A percentile compares a stretch with the other conserved stretches of the same genome.
These are phyloP conservation scores for Talaromyces rugulosus DNA, from an alignment of 2,329 filamentous ascomycete species.

Conservation along the genomic window DNA sequence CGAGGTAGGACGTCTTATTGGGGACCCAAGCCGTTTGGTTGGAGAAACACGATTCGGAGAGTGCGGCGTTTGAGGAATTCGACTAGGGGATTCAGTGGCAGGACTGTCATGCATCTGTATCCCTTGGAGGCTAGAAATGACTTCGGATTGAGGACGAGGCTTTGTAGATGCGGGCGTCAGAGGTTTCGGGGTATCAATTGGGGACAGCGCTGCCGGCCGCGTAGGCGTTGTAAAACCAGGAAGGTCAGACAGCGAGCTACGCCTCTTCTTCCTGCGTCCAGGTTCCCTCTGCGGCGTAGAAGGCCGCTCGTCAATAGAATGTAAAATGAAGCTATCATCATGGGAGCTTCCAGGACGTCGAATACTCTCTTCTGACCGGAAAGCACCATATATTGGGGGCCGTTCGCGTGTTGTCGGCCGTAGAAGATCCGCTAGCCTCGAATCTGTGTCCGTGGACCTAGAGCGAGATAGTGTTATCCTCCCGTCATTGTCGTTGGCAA, in stretches of 20 bases:
- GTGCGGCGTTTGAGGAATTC: slow-evolving; percentile 8
- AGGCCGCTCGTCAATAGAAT: slow-evolving; percentile 48
- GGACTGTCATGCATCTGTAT: slow-evolving; percentile 4
- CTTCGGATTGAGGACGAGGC: slow-evolving; percentile 24
- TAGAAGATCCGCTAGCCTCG: slow-evolving; percentile 41
- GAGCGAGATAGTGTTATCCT: slow-evolving; percentile 65
- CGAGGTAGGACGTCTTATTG: slow-evolving; percentile 29
- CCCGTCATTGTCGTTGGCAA: slow-evolving; percentile 58
- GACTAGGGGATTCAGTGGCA: slow-evolving; percentile 1
- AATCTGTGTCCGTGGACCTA: slow-evolving; percentile 71
- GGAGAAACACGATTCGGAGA: slow-evolving; percentile 16
- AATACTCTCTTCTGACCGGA: slow-evolving; percentile 44
- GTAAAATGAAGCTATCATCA: slow-evolving; percentile 46
- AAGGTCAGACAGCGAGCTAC: slow-evolving; percentile 88
- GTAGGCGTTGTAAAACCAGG: slow-evolving; percentile 61
- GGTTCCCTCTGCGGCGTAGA: slow-evolving; percentile 41
- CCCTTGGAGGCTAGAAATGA: slow-evolving; percentile 17
- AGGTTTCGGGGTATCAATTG: slow-evolving; percentile 33
- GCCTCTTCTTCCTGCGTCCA: slow-evolving; percentile 67
- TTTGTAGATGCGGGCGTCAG: slow-evolving; percentile 24
- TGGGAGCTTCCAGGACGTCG: slow-evolving; percentile 43
- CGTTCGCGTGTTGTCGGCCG: slow-evolving; percentile 56
- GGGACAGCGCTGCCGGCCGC: slow-evolving; percentile 42
- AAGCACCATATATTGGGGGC: slow-evolving; percentile 45
- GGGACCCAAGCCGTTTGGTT: slow-evolving; percentile 27